Evolutionary conservation across 2,329 filamentous ascomycete genomes (phyloP), one percentile per base, ranked within the genome.

Genomic region (Coniella lustricola): DNA sequence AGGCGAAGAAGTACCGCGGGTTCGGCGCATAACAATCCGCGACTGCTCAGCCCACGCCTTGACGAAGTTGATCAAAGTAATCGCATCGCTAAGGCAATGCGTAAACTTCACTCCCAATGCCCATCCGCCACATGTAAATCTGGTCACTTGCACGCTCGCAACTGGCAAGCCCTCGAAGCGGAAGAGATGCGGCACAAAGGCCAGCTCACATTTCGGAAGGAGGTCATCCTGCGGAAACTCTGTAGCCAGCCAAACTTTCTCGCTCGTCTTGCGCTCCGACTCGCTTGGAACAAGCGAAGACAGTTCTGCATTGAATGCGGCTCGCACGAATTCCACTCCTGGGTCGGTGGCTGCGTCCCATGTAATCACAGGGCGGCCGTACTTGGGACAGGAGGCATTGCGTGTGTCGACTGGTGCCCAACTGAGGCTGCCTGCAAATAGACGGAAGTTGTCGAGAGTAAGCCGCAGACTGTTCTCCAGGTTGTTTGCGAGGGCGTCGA

Each of bases 51-150:
- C 64, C 71, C 69, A 75, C 14, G 63, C 55, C 29, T 68, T 63
- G 32, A 71, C 61, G 42, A 76, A 76, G 3, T 62, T 55, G 46
- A 69, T 59, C 46, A 76, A 55, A 1, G 67, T 57, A 16, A 66
- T 60, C 2, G 72, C 71, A 51, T 76, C 73, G 0, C 68, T 67
- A 3, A 76, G 59, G 3, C 62, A 60, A 55, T 76, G 73, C 1
- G 69, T 64, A 17, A 72, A 54, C 40, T 63, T 64, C n/a, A 72
- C 57, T 9, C 65, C 63, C 9, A 76, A 52, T 1, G 64, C 66
- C 37, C 66, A 67, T 3, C 67, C 68, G 1, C 70, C 69, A 42
- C 67, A 68, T 8, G 57, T 51, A 51, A 74, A 70, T 0, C 55
- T 49, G 0, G 61, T 73, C 29, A 73, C 47, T 54, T 74, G 71